These are phyloP conservation scores for Trichoderma simmonsii DNA, from an alignment of 2,329 filamentous ascomycete species.

Conservation along the genomic window DNA sequence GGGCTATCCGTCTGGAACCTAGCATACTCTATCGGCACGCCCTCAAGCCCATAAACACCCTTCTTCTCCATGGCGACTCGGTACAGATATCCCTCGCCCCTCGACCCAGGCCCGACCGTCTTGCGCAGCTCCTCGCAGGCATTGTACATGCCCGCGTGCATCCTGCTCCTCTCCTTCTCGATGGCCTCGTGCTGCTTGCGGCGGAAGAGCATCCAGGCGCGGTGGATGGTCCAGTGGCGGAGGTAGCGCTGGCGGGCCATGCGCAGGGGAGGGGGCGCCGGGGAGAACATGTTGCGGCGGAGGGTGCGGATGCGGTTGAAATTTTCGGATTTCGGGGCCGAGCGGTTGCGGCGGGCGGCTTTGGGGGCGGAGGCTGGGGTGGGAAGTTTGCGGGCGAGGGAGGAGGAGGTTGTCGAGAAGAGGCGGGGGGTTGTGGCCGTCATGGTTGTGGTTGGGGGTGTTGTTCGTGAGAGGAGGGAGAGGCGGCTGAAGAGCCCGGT, in stretches of 20 bases:
- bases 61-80: conserved; percentile 88
- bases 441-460: conserved; percentile 18
- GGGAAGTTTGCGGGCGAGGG: conserved; percentile 31
- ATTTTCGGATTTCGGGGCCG: conserved; percentile 35
- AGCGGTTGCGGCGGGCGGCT: conserved; percentile 28
- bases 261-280: conserved; percentile 67
- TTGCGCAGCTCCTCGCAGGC: conserved; percentile 81
- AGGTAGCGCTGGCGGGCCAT: conserved; percentile 85
- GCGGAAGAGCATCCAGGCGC: conserved; percentile 83
- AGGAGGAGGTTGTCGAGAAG: conserved; percentile 33
- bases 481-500: conserved; percentile 31
- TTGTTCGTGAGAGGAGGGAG: conserved; percentile 14
- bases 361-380: conserved; percentile 27
- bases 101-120: conserved; percentile 53
- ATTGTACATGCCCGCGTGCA: conserved; percentile 76
- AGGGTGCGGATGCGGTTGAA: conserved; percentile 45
- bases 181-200: conserved; percentile 62
- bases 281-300: conserved; percentile 47
- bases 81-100: conserved; percentile 71
- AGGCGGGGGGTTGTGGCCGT: conserved; percentile 21
- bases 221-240: conserved; percentile 98
- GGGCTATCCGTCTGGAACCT: conserved; percentile 82
- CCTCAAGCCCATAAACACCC: conserved; percentile 68
- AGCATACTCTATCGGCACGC: conserved; percentile 89
- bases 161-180: conserved; percentile 69